phyloP scores from a whole-genome alignment of 495 filamentous ascomycete genomes.

The Daldinia loculata region DNA sequence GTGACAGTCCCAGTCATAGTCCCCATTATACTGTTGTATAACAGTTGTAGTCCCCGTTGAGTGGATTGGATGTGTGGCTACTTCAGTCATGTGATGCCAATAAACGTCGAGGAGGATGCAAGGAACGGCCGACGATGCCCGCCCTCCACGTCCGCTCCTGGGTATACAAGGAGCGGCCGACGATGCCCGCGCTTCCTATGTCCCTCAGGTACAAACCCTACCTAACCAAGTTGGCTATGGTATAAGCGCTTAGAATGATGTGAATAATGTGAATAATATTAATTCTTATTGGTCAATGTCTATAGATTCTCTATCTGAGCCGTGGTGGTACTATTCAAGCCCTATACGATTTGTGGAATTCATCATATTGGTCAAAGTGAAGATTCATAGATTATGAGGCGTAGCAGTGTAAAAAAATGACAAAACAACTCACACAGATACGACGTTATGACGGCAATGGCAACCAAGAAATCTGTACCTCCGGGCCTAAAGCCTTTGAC shows the following conservation, averaged over 20 bases:
- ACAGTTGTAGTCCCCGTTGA: not conserved
- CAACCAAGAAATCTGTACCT: not conserved
- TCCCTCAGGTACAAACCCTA: not conserved
- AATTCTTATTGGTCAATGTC: not conserved
- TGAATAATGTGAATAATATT: not conserved
- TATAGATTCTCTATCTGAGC: not conserved
- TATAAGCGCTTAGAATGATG: not conserved
- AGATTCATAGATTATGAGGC: not conserved
- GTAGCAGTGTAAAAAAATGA: not conserved
- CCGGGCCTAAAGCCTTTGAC: not conserved
- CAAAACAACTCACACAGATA: not conserved
- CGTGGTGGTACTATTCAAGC: not conserved
- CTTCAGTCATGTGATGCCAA: constrained; percentile 1
- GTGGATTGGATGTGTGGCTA: not conserved
- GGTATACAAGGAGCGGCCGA: not conserved
- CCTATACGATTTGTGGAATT: not conserved
- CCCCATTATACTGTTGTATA: not conserved
- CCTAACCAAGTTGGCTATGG: not conserved
- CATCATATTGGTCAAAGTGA: not conserved
- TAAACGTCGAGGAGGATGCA: not conserved
- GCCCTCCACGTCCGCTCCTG: not conserved
- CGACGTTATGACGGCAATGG: not conserved
- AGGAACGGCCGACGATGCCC: not conserved
- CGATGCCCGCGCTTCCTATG: not conserved
- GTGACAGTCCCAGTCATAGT: not conserved